Conservation (phyloP, 306 rosid species). For the Inga laurina region DNA sequence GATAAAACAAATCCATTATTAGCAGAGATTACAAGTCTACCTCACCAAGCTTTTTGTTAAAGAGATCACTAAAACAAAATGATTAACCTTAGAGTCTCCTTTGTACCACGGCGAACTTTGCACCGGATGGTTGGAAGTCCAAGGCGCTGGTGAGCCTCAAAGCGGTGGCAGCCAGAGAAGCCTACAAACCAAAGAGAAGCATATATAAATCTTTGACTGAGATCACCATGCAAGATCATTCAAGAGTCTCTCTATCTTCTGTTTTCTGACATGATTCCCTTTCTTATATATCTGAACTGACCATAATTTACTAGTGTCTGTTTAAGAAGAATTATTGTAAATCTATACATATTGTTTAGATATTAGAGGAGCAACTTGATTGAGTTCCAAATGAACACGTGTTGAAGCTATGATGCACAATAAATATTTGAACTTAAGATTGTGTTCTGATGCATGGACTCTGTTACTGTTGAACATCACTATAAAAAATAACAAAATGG, state of each 20-base stretch:
- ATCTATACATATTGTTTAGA: not conserved
- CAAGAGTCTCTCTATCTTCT: not conserved
- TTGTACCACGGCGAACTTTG: slow-evolving; percentile 90
- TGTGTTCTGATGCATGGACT: not conserved
- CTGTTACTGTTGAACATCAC: not conserved
- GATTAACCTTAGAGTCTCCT: slow-evolving; percentile 79
- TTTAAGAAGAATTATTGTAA: not conserved
- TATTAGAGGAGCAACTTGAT: not conserved
- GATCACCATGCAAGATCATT: not conserved
- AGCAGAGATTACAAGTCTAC: not conserved
- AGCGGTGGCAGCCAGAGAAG: slow-evolving; percentile 96
- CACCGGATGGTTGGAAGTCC: slow-evolving; percentile 92
- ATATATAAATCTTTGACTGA: not conserved
- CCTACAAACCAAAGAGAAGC: slow-evolving; percentile 44
- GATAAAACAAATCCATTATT: not conserved
- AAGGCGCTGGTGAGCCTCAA: slow-evolving; percentile 90
- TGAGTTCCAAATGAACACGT: not conserved
- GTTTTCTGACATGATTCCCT: not conserved
- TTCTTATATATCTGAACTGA: not conserved
- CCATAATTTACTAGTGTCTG: not conserved
- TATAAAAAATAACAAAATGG: not conserved
- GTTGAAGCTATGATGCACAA: no score
- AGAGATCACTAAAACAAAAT: not conserved
- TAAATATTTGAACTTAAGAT: not conserved
- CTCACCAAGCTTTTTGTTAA: not conserved